Evolutionary conservation across 305 asterid species (phyloP).

Genomic region (Solanum aculeatissimum): DNA sequence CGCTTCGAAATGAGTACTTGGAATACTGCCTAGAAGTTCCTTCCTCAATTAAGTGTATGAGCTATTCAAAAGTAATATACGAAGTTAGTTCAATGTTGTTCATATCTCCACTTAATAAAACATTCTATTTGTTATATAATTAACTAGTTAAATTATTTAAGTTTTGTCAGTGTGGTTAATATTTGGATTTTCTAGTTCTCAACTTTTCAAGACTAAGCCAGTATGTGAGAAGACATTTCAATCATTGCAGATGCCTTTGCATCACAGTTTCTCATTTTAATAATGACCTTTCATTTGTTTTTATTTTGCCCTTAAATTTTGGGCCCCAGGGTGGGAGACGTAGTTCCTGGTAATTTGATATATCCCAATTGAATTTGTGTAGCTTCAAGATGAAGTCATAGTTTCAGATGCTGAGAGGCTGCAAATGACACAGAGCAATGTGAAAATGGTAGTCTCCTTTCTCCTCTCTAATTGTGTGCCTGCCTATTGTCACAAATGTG

Average conservation of each 20-base stretch:
- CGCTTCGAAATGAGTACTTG: neutral
- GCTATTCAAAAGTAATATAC: neutral
- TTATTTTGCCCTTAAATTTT: neutral
- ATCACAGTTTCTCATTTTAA: neutral
- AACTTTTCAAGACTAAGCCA: neutral
- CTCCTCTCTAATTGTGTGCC: constrained; percentile 2
- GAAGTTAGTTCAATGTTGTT: neutral
- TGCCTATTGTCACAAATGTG: neutral
- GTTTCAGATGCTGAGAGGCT: constrained; percentile 90
- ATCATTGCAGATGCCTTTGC: neutral
- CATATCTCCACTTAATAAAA: neutral
- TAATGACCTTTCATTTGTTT: neutral
- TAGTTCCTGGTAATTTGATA: neutral
- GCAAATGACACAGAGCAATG: constrained; percentile 75
- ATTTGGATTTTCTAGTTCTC: neutral
- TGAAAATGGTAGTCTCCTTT: constrained; percentile 53
- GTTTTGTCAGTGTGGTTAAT: neutral
- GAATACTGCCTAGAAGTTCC: neutral
- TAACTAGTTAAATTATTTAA: neutral
- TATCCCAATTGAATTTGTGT: constrained; percentile 13
- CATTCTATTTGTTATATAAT: neutral
- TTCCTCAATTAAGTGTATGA: neutral
- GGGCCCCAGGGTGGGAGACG: neutral
- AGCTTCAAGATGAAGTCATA: constrained; percentile 94
- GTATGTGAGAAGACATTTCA: neutral